A percentile compares a stretch with the other conserved stretches of the same genome.
These are phyloP conservation scores for Triangularia setosa DNA, from an alignment of 2,329 filamentous ascomycete species.

Conservation along the genomic window DNA sequence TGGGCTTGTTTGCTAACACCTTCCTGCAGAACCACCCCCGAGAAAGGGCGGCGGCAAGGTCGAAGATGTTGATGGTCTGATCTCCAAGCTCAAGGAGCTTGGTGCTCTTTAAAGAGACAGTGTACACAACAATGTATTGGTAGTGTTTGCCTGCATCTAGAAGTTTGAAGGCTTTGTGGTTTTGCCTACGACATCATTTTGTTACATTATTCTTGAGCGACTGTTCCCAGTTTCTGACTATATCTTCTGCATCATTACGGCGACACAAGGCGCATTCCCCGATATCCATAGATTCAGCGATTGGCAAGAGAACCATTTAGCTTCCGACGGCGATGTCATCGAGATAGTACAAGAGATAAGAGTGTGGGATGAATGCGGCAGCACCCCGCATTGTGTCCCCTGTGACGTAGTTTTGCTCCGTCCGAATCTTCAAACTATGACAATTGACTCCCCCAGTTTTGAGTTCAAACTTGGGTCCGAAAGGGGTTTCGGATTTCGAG, in stretches of 20 bases:
- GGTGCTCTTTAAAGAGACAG: slow-evolving; percentile 65
- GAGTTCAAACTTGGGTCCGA: not conserved
- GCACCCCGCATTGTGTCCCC: not conserved
- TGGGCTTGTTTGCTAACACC: slow-evolving; percentile 6
- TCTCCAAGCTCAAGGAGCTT: slow-evolving; percentile 91
- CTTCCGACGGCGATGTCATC: not conserved
- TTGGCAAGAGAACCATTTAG: not conserved
- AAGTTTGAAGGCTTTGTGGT: not conserved
- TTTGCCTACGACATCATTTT: not conserved
- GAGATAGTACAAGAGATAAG: not conserved
- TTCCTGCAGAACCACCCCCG: slow-evolving; percentile 67
- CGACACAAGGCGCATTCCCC: not conserved
- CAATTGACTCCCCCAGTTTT: not conserved
- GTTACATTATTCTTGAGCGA: not conserved
- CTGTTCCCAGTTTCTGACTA: not conserved
- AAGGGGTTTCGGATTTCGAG: not conserved
- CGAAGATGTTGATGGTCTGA: slow-evolving; percentile 92
- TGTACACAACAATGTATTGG: slow-evolving; percentile 2
- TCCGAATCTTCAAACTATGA: not conserved
- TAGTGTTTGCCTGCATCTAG: not conserved
- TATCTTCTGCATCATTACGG: not conserved
- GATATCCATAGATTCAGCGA: not conserved
- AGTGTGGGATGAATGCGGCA: not conserved
- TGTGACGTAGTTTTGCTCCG: not conserved
- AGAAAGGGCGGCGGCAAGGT: slow-evolving; percentile 95